Conservation (phyloP, 2,329 filamentous ascomycete species). For the Fusarium annulatum region DNA sequence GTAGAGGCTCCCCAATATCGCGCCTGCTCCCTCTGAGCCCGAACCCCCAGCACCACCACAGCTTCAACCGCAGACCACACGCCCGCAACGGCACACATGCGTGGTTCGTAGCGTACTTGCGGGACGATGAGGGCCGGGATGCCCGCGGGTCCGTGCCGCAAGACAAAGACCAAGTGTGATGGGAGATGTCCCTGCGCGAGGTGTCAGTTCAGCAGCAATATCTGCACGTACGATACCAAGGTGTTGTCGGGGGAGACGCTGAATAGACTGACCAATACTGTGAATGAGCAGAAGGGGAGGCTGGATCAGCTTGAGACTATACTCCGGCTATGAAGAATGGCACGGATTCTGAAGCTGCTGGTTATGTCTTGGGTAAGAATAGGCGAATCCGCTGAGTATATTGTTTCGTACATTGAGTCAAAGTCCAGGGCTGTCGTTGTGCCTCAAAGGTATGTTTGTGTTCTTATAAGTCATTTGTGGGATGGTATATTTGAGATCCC, state of each 20-base stretch:
- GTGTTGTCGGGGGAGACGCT: conserved; percentile 17
- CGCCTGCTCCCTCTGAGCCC: conserved; percentile 5
- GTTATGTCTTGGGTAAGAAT: conserved; percentile 26
- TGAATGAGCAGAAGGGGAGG: conserved; percentile 22
- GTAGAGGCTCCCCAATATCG: conserved; percentile 14
- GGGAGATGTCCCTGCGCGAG: conserved; percentile 8
- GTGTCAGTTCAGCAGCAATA: conserved; percentile 3
- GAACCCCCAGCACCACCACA: neutral
- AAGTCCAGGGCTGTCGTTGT: conserved; percentile 4
- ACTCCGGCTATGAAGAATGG: conserved; percentile 15
- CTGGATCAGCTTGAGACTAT: conserved; percentile 20
- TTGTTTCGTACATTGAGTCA: conserved; percentile 21
- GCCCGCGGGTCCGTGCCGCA: conserved; percentile 1
- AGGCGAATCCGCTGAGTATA: conserved; percentile 10
- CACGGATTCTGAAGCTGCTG: conserved; percentile 13
- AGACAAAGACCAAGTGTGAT: conserved; percentile 25
- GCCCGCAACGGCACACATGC: too few relatives aligned
- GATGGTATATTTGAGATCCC: neutral
- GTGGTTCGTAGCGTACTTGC: too few relatives aligned
- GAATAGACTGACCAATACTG: conserved; percentile 7
- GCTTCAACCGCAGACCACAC: neutral
- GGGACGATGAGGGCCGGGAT: too few relatives aligned
- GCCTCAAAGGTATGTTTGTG: neutral
- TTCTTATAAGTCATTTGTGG: neutral
- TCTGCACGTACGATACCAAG: conserved; percentile 17